A percentile compares a stretch with the other conserved stretches of the same genome.
Evolutionary conservation across 768 basidiomycete species (phyloP).

Genomic region (Strobilomyces echinocephalus): DNA sequence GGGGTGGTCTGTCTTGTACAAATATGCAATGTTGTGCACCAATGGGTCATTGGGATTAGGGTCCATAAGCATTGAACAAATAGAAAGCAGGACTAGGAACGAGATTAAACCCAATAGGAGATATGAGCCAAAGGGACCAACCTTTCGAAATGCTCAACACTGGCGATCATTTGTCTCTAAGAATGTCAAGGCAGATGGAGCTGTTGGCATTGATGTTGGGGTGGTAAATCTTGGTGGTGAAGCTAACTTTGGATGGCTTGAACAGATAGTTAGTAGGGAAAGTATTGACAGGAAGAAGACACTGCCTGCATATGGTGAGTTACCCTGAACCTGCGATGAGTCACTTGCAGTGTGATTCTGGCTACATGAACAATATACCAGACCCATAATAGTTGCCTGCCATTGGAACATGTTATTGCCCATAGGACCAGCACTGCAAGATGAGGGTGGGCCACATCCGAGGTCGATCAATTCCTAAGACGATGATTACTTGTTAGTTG

Average conservation of each 20-base stretch:
- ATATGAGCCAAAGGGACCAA: constrained; percentile 31
- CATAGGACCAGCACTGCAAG: constrained; percentile 97
- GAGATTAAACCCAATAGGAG: constrained; percentile 1
- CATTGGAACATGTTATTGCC: constrained; percentile 99
- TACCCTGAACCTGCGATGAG: constrained; percentile 54
- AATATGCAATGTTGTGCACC: constrained; percentile 96
- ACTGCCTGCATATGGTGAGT: constrained; percentile 97
- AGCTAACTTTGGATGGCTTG: constrained; percentile 99
- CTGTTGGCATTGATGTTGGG: constrained; percentile 99
- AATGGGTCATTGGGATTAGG: constrained; percentile 99
- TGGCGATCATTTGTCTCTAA: constrained; percentile 98
- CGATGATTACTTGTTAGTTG: constrained; percentile 1
- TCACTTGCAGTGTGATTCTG: constrained; percentile 15
- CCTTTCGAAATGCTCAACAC: constrained; percentile 99
- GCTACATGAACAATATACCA: constrained; percentile 51
- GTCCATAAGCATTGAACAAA: constrained; percentile 99
- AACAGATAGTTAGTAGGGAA: constrained; percentile 99
- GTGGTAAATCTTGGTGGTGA: constrained; percentile 99
- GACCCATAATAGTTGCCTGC: constrained; percentile 99
- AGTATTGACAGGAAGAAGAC: constrained; percentile 96
- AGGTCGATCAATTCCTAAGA: constrained; percentile 96
- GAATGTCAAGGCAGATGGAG: constrained; percentile 96
- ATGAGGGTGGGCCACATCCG: constrained; percentile 98
- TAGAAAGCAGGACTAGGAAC: constrained; percentile 80
- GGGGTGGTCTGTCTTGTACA: constrained; percentile 98